phyloP scores from a whole-genome alignment of 2,329 filamentous ascomycete species.

The Pseudogymnoascus verrucosus region DNA sequence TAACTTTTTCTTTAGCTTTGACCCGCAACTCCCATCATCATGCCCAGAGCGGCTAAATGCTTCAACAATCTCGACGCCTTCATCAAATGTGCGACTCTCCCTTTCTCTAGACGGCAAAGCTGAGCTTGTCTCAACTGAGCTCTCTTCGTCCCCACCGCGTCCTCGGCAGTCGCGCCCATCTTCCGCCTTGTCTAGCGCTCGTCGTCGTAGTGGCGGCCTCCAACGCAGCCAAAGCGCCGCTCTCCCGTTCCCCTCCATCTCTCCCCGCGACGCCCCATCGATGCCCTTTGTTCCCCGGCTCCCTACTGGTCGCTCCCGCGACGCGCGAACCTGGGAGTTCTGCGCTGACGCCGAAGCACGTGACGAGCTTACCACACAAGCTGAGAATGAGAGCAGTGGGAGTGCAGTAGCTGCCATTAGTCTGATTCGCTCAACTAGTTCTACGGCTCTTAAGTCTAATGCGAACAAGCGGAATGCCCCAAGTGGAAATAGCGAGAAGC shows the following conservation, averaged over 20 bases:
- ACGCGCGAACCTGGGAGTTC: constrained; percentile 85
- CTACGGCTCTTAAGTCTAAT: constrained; percentile 44
- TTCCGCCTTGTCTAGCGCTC: constrained; percentile 33
- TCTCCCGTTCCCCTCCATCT: constrained; percentile 48
- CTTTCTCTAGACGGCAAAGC: constrained; percentile 86
- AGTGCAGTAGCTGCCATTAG: constrained; percentile 77
- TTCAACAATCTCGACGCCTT: constrained; percentile 14
- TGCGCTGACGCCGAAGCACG: constrained; percentile 75
- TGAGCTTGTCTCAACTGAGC: constrained; percentile 65
- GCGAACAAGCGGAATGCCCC: constrained; percentile 57
- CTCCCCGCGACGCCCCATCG: constrained; percentile 39
- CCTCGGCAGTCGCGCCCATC: constrained; percentile 42
- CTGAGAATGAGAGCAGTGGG: constrained; percentile 70
- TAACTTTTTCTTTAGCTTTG: constrained; percentile 16
- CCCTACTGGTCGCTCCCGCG: constrained; percentile 67
- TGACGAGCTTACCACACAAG: constrained; percentile 71
- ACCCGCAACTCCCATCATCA: constrained; percentile 21
- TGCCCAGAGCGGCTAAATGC: constrained; percentile 23
- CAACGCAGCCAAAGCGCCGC: constrained; percentile 63
- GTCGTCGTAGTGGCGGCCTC: constrained; percentile 43
- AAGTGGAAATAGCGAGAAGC: constrained; percentile 26
- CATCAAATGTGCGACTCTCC: constrained; percentile 56
- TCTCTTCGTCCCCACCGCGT: constrained; percentile 61
- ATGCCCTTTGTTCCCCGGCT: constrained; percentile 40
- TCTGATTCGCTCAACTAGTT: constrained; percentile 65